Evolutionary conservation across 805 yeast genomes (phyloP), one percentile per base, ranked within the genome.

Genomic region (Cyberlindnera euphorbiiphila): DNA sequence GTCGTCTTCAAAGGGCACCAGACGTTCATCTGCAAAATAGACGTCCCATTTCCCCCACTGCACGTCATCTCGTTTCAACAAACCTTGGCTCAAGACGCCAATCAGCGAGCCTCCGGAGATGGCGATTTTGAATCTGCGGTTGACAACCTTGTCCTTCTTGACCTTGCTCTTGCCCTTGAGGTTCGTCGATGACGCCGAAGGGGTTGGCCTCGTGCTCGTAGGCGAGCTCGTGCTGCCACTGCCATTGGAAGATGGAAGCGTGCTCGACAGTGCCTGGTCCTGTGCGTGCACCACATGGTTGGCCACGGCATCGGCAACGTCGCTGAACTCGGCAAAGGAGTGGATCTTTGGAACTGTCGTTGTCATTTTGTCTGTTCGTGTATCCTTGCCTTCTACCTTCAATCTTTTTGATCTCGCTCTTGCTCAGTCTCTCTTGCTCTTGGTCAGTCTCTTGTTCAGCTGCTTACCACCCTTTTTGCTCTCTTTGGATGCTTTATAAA

Each of bases 291-390:
- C 78, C 33, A 91, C 82, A 61, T 89, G 95, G 62, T 93, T 96
- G 1, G 97, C 97, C 20, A 91, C 95, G 17, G 98, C 98, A 37
- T 85, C 95, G 3, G 98, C 97, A 22, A 91, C 96, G 13, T 85
- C 93, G 20, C 78, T 69, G 54, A 86, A 81, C 60, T 85, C 95
- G 29, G 88, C 93, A 60, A 93, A 91, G 34, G 96, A 85, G 71
- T 86, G 89, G 36, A 91, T 82, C 44, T 87, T 78, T 14, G 98
- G 98, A 17, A 88, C 95, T 6, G 95, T 85, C 4, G 96, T 85
- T 3, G 96, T 86, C 96, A 87, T 87, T 21, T 7, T 6, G 20
- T 16, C 3, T 28, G n/a, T 5, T 9, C 4, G 15, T 16, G 24
- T n/a, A 19, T 27, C 29, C 13, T n/a, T 27, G 19, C 19, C 15